These are phyloP conservation scores for Plantago ovata DNA, from an alignment of 257 asterid genomes.

Conservation along the genomic window DNA sequence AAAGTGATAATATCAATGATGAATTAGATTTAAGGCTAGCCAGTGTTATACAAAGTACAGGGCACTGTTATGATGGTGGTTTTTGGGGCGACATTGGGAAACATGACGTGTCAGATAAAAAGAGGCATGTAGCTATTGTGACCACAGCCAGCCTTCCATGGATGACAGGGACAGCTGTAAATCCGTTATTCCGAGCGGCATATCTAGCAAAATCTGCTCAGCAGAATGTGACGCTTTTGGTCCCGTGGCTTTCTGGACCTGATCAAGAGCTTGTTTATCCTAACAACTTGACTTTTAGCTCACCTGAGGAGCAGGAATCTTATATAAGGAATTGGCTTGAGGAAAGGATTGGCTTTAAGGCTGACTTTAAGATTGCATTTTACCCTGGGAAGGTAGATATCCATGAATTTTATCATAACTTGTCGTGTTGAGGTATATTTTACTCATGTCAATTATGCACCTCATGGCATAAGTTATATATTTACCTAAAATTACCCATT, in stretches of 20 bases:
- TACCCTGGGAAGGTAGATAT: constrained; percentile 91
- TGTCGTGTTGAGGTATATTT: background rate
- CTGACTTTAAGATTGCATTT: constrained; percentile 88
- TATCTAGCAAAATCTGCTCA: constrained; percentile 76
- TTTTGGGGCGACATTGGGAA: constrained; percentile 67
- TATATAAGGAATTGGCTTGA: constrained; percentile 94
- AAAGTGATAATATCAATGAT: constrained; percentile 61
- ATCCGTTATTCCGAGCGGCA: constrained; percentile 97
- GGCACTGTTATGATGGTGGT: constrained; percentile 88
- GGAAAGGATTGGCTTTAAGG: constrained; percentile 89
- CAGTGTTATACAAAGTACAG: constrained; percentile 91
- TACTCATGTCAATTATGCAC: background rate
- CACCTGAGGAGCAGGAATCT: constrained; percentile 90
- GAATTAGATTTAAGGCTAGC: constrained; percentile 87
- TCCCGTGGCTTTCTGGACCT: constrained; percentile 97
- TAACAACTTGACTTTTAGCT: constrained; percentile 69
- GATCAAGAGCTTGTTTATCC: constrained; percentile 98
- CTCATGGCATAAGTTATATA: background rate
- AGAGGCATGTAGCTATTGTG: constrained; percentile 94
- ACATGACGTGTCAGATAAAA: constrained; percentile 44
- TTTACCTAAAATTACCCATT: constrained; percentile 12
- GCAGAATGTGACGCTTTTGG: constrained; percentile 89
- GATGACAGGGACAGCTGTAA: constrained; percentile 99
- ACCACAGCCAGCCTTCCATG: constrained; percentile 99
- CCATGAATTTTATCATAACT: constrained; percentile 5